Percentiles rank a stretch among this genome's conserved stretches.
Conservation (phyloP, 202 grass and related monocot species). For the Zizania palustris region DNA sequence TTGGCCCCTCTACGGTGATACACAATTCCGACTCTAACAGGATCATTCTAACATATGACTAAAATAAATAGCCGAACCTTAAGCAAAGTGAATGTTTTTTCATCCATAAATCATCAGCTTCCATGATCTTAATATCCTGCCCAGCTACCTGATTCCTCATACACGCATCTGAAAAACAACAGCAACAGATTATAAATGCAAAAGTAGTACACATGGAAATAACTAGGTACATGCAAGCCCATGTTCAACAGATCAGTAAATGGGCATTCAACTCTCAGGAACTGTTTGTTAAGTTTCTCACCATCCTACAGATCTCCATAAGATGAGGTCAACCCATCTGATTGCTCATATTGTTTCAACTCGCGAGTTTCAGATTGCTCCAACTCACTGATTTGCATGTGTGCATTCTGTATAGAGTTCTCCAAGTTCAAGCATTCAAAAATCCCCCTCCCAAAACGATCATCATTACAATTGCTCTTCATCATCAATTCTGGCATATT, state of each 20-base stretch:
- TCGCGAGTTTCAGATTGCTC: background rate
- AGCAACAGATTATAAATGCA: background rate
- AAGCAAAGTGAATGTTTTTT: conserved; percentile 17
- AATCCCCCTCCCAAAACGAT: background rate
- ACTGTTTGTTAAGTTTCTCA: conserved; percentile 22
- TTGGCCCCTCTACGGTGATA: too few species aligned
- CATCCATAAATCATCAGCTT: conserved; percentile 5
- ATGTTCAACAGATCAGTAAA: background rate
- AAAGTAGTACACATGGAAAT: background rate
- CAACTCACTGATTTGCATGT: background rate
- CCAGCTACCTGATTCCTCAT: conserved; percentile 1
- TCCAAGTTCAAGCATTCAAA: background rate
- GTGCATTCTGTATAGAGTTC: background rate
- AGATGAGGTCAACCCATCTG: background rate
- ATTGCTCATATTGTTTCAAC: background rate
- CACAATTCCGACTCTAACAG: too few species aligned
- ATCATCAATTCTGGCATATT: conserved; percentile 35
- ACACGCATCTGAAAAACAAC: conserved; percentile 18
- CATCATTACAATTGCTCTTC: conserved; percentile 24
- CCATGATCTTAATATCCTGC: conserved; percentile 14
- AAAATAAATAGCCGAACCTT: conserved; percentile 13
- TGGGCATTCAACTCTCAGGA: background rate
- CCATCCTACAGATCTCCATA: background rate
- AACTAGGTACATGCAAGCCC: background rate
- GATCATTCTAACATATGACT: background rate